Evolutionary conservation across 2,329 filamentous ascomycete species (phyloP), one percentile per base, ranked within the genome.

Genomic region (Diaporthe caulivora): DNA sequence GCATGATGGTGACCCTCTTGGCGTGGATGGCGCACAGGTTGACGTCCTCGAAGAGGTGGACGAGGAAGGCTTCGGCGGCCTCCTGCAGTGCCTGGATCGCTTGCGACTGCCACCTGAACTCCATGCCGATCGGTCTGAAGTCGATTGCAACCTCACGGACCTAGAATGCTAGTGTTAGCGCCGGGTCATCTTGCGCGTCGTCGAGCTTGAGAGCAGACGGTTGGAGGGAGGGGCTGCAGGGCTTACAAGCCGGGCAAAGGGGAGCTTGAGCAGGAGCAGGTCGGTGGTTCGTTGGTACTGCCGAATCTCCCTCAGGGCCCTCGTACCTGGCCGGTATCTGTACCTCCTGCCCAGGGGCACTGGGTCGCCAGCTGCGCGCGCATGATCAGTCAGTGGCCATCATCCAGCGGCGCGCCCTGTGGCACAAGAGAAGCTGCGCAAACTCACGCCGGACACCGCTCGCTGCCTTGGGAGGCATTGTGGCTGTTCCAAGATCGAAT

Each of bases 11-110:
- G 70, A 98, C 95, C 82, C 96, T 90, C 87, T 98, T 98, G 75
- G 96, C 97, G 84, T 98, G 96, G 79, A 98, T 95, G 76, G 96
- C 97, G 85, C 96, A 98, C 54, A 98, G 89, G 85, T 98, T 98
- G 77, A 94, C 94, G 84, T 97, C 95, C 82, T 98, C 95, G 81
- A 98, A 98, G n/a, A 98, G 87, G 81, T 97, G 95, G 74, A 98
- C 94, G 78, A 98, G 89, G 84, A 97, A 98, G 7, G 96, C 96
- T 86, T 98, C 96, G n/a, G 95, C 91, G 18, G 96, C 95, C 87
- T 98, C 96, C 84, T 98, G 96, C 3, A 98, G 88, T 17, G 96
- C 96, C 80, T 94, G 91, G 79, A 98, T 97, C 68, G 97, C 96
- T 79, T 97, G 96, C 70, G 94, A 97, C 86, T 98, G 97, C 95